phyloP scores from a whole-genome alignment of 202 grass and related monocot genomes.

The Setaria italica region DNA sequence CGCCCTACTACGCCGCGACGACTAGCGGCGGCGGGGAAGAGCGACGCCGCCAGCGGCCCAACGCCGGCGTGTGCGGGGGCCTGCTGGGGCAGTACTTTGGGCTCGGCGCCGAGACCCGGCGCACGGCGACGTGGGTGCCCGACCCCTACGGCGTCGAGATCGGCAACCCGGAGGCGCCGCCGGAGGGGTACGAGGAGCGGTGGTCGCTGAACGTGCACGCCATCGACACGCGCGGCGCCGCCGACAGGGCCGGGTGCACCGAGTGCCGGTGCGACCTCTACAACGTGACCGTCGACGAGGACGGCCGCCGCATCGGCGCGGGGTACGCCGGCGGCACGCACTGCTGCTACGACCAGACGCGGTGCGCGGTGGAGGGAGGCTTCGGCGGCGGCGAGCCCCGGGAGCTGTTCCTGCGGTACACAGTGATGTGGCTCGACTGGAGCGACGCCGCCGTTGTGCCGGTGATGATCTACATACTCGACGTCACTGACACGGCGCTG shows the following conservation, averaged over 20 bases:
- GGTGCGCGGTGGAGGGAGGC: slow-evolving; percentile 56
- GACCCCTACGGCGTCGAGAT: slow-evolving; percentile 80
- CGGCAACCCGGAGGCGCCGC: slow-evolving; percentile 47
- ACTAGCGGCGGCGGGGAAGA: neutral
- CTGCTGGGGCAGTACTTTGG: slow-evolving; percentile 75
- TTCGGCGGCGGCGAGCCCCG: slow-evolving; percentile 32
- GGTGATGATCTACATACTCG: slow-evolving; percentile 84
- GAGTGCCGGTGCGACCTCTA: slow-evolving; percentile 87
- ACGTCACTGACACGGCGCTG: slow-evolving; percentile 50
- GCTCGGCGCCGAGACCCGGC: slow-evolving; percentile 86
- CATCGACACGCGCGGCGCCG: slow-evolving; percentile 72
- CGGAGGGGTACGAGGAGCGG: slow-evolving; percentile 67
- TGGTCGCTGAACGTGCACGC: slow-evolving; percentile 80
- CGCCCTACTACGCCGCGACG: slow-evolving; percentile 47
- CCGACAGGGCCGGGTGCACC: slow-evolving; percentile 59
- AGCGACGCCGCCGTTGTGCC: slow-evolving; percentile 51
- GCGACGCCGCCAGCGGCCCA: neutral
- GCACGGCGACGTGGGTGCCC: slow-evolving; percentile 79
- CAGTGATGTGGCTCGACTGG: slow-evolving; percentile 73
- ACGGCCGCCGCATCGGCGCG: too few relatives aligned
- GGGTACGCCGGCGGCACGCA: slow-evolving; percentile 63
- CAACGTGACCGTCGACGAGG: slow-evolving; percentile 64
- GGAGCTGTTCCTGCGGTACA: slow-evolving; percentile 79
- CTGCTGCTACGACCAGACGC: slow-evolving; percentile 81
- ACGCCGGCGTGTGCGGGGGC: slow-evolving; percentile 66